Base-by-base conservation (phyloP, 1,284 basidiomycete genomes). In the Ceratobasidium theobromae region DNA sequence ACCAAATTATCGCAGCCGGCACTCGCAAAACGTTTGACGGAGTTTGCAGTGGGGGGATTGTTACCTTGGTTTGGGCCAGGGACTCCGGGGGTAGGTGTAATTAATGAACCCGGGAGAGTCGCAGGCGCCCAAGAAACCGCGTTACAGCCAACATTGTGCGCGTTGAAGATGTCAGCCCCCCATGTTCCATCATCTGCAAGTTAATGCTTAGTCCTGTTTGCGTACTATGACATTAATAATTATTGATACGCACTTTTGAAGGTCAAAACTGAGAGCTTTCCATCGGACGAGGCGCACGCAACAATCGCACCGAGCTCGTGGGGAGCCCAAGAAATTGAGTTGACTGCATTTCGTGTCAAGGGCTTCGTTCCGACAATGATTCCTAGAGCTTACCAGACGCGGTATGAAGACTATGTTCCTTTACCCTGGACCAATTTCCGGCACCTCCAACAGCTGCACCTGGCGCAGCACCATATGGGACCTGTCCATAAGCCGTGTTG, bases 101-200 rank as follows among this genome's bases (percentile, higher is more conserved):
- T 88, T 62, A 95, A 86, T 4, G 91, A 91, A 51, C 91, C 91
- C 1, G 93, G 91, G 52, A 88, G 83, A 38, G 86, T 85, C n/a
- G 94, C 93, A 0, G 96, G 96, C 0, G 95, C 94, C 97, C 96
- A 99, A 4, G 95, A 96, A 57, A 99, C 90, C 54, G 95, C 93
- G 74, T 98, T 98, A 78, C 94, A 97, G 48, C 95, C 95, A 62
- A 96, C 95, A 0, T 93, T 91, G 75, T 99, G 96, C 0, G 92
- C 97, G 52, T 92, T 89, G 80, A 98, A 98, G 71, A 98, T 91
- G 72, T 94, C 93, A 0, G 93, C 93, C 68, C 90, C 92, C 87
- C 95, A 97, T 66, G 95, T 94, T 53, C 96, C 95, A 74, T 98
- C 96, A 74, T 96, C 95, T 96, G 73, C 11, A 45, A 3, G 33